Evolutionary conservation across 495 filamentous ascomycete genomes (phyloP).

Genomic region (Gamarada debralockiae): DNA sequence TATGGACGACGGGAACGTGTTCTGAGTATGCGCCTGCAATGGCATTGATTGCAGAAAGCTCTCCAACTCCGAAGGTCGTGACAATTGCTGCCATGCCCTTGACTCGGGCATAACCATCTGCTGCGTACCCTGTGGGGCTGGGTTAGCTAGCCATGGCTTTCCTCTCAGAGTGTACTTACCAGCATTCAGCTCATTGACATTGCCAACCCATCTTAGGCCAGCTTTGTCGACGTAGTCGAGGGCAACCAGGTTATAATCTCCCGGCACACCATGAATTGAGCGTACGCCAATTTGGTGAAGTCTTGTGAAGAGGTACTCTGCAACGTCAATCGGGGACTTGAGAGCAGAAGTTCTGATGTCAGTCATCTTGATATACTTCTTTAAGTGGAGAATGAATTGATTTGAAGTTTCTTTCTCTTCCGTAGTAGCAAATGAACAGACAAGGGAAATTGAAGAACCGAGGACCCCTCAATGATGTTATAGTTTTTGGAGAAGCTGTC

Average conservation of each 20-base stretch:
- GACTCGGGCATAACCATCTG: slow-evolving; percentile 75
- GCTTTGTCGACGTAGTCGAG: slow-evolving; percentile 62
- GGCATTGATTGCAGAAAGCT: slow-evolving; percentile 71
- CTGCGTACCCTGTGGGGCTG: slow-evolving; percentile 56
- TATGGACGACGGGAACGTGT: slow-evolving; percentile 73
- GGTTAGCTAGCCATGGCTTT: neutral
- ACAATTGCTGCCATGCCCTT: slow-evolving; percentile 69
- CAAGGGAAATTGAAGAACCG: too few relatives aligned
- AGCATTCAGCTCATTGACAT: slow-evolving; percentile 80
- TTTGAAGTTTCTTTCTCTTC: too few relatives aligned
- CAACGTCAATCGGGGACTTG: slow-evolving; percentile 42
- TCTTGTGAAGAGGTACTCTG: slow-evolving; percentile 65
- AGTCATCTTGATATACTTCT: slow-evolving; percentile 1
- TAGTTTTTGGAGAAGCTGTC: too few relatives aligned
- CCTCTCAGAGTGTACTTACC: slow-evolving; percentile 31
- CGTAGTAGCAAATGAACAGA: too few relatives aligned
- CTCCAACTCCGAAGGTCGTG: slow-evolving; percentile 80
- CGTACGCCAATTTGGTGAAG: slow-evolving; percentile 65
- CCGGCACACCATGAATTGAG: slow-evolving; percentile 68
- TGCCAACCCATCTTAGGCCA: slow-evolving; percentile 73
- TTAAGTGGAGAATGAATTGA: neutral
- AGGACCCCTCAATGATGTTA: too few relatives aligned
- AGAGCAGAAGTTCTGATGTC: slow-evolving; percentile 24
- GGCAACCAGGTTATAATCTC: slow-evolving; percentile 70
- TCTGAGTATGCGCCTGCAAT: slow-evolving; percentile 72